These are phyloP conservation scores for Citrus reticulata DNA, from an alignment of 345 rosid species.

Conservation along the genomic window DNA sequence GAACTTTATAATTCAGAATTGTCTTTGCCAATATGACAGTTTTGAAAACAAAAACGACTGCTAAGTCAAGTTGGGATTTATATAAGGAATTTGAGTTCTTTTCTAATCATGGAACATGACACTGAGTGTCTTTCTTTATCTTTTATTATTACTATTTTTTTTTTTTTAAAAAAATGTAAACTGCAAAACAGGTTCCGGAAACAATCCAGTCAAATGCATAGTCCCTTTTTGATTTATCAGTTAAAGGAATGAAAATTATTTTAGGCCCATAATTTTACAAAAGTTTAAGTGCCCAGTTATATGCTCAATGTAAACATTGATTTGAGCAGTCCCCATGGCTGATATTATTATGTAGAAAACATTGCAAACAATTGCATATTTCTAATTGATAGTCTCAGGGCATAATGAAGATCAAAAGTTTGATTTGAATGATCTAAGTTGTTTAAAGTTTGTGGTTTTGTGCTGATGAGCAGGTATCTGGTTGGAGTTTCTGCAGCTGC, in stretches of 20 bases:
- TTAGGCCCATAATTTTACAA: background rate
- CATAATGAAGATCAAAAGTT: background rate
- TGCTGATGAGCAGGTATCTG: conserved; percentile 50
- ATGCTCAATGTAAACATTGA: background rate
- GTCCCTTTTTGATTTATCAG: too few species aligned
- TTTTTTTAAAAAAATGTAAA: too few species aligned
- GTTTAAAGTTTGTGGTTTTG: conserved; percentile 2
- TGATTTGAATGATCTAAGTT: conserved; percentile 5
- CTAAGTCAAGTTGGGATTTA: too few species aligned
- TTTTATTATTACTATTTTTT: too few species aligned
- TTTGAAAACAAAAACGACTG: too few species aligned
- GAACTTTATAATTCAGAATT: background rate
- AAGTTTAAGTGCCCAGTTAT: background rate
- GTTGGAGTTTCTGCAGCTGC: conserved; percentile 61
- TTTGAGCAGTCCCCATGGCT: background rate
- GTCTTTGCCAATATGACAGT: too few species aligned
- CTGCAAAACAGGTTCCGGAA: too few species aligned
- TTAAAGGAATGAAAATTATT: too few species aligned
- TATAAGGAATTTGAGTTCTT: too few species aligned
- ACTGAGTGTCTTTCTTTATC: too few species aligned
- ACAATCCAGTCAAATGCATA: too few species aligned
- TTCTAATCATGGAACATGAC: too few species aligned
- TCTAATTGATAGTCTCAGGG: background rate
- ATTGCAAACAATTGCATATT: background rate
- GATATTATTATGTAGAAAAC: background rate